phyloP scores from a whole-genome alignment of 2,329 filamentous ascomycete species.

The Verticillium longisporum region DNA sequence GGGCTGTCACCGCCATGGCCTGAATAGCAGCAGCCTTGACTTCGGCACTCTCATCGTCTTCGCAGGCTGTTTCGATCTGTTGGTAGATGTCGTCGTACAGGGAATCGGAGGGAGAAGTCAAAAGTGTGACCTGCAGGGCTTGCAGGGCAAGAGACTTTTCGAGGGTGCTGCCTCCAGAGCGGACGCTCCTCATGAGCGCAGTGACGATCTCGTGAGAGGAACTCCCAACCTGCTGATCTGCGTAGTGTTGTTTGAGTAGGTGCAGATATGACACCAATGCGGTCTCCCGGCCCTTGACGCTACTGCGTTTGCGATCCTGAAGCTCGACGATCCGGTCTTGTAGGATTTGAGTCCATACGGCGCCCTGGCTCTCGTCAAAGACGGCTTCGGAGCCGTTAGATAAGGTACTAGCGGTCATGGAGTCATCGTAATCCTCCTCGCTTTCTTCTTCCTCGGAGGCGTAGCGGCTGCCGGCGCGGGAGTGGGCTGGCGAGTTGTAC shows the following conservation, averaged over 20 bases:
- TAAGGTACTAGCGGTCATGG: conserved; percentile 34
- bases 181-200: conserved; percentile 64
- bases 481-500: conserved; percentile 49
- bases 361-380: conserved; percentile 47
- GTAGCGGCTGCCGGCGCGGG: conserved; percentile 53
- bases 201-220: conserved; percentile 55
- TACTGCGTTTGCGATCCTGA: conserved; percentile 69
- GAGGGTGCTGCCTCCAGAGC: conserved; percentile 57
- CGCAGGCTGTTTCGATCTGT: conserved; percentile 54
- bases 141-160: conserved; percentile 67
- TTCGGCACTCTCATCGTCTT: conserved; percentile 57
- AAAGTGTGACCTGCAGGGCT: conserved; percentile 62
- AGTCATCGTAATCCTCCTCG: conserved; percentile 45
- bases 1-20: conserved; percentile 62
- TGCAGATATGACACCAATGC: conserved; percentile 55
- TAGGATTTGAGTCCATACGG: conserved; percentile 56
- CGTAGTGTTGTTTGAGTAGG: conserved; percentile 62
- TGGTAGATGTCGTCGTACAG: conserved; percentile 57
- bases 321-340: conserved; percentile 64
- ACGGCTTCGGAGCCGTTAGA: conserved; percentile 39
- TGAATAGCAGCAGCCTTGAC: conserved; percentile 69
- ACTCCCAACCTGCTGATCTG: conserved; percentile 52
- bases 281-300: conserved; percentile 61
- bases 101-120: conserved; percentile 58
- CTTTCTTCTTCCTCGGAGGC: conserved; percentile 58